Evolutionary conservation across 106 monocot genomes (phyloP).

Genomic region (Platanthera zijinensis): DNA sequence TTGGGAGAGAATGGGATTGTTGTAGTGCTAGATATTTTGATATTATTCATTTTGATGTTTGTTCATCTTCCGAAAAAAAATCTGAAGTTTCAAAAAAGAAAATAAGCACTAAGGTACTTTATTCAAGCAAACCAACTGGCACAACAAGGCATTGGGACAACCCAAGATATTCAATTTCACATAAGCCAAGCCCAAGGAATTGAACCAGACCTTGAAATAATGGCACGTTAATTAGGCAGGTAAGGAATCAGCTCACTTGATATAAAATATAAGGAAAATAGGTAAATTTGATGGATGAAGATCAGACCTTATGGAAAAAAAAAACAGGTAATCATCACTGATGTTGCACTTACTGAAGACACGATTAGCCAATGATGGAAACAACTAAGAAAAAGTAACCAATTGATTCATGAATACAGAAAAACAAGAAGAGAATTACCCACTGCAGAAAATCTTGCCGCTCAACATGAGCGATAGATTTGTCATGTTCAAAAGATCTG

Average conservation of each 20-base stretch:
- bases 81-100: neutral
- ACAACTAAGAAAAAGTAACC: neutral
- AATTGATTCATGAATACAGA: slow-evolving; percentile 2
- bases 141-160: too few species aligned
- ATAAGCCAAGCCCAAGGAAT: too few species aligned
- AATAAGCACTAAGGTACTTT: neutral
- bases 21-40: too few species aligned
- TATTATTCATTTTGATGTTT: too few species aligned
- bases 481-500: slow-evolving; percentile 19
- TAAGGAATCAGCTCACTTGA: neutral
- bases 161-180: too few species aligned
- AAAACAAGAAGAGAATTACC: slow-evolving; percentile 25
- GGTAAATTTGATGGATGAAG: neutral
- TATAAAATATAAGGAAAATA: neutral
- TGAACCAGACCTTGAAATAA: neutral
- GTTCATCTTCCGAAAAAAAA: neutral
- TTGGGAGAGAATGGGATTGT: too few species aligned
- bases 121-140: too few species aligned
- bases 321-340: neutral
- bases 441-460: slow-evolving; percentile 36
- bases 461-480: slow-evolving; percentile 19
- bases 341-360: slow-evolving; percentile 1
- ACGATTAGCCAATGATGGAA: neutral
- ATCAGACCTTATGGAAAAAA: neutral
- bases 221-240: neutral